Evolutionary conservation across 192 early-diverging fungal species (phyloP).

Genomic region (Umbelopsis vinacea): DNA sequence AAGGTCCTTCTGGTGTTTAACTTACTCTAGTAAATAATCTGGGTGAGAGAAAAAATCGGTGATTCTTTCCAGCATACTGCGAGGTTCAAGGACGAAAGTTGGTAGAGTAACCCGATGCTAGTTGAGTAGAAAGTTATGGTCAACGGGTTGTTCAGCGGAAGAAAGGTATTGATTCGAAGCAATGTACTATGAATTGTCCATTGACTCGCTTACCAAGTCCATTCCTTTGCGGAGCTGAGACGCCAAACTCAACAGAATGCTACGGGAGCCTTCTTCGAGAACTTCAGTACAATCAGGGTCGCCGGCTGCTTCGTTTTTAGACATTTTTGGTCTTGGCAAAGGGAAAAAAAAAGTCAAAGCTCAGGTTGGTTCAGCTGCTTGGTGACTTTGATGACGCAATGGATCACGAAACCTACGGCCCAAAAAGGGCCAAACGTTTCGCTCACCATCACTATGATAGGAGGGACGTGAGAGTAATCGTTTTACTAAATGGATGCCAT

Average conservation of each 20-base stretch:
- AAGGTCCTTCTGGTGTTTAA: background rate
- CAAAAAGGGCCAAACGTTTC: background rate
- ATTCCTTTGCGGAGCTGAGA: conserved; percentile 86
- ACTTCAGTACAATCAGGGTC: conserved; percentile 66
- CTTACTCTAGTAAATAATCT: conserved; percentile 78
- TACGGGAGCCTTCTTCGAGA: conserved; percentile 84
- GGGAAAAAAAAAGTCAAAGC: background rate
- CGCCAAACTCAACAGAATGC: conserved; percentile 88
- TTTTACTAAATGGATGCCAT: too few relatives aligned
- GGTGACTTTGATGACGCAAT: conserved; percentile 17
- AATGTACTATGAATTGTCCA: too few relatives aligned
- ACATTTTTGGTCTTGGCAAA: conserved; percentile 16
- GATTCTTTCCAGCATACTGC: conserved; percentile 93
- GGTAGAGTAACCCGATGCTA: conserved; percentile 88
- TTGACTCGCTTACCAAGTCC: conserved; percentile 61
- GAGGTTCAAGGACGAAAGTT: conserved; percentile 94
- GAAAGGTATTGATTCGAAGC: background rate
- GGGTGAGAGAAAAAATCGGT: conserved; percentile 97
- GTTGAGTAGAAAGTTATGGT: background rate
- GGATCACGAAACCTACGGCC: background rate
- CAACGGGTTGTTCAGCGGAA: background rate
- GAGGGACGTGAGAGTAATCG: too few relatives aligned
- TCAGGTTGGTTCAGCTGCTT: background rate
- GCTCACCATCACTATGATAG: too few relatives aligned
- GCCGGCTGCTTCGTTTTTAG: conserved; percentile 13